Evolutionary conservation across 2,329 filamentous ascomycete species (phyloP).

Genomic region (Fusarium sp.): DNA sequence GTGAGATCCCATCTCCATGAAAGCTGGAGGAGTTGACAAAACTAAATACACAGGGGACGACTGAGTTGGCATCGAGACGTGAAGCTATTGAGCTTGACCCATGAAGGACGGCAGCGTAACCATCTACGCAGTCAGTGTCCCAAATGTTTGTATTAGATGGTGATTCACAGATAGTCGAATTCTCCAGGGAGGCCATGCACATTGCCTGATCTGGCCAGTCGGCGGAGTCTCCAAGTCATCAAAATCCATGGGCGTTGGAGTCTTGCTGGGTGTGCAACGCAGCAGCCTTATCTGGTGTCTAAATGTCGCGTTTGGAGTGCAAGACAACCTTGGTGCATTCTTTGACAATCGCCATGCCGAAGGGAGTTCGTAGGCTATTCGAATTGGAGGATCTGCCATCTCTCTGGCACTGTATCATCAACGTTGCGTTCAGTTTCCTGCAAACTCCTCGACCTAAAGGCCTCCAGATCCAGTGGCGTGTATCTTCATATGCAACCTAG

Average conservation of each 20-base stretch:
- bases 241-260: background rate
- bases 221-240: background rate
- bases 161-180: background rate
- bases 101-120: too few species aligned
- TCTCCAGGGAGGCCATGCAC: too few species aligned
- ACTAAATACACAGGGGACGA: background rate
- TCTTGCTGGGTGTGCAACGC: background rate
- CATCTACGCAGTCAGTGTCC: background rate
- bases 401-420: background rate
- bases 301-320: background rate
- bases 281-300: background rate
- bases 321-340: background rate
- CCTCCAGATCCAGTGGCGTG: background rate
- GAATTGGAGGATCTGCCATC: accelerated
- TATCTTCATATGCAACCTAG: accelerated
- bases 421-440: background rate
- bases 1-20: background rate
- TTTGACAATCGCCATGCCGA: background rate
- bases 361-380: accelerated
- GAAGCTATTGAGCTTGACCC: background rate
- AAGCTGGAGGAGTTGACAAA: background rate
- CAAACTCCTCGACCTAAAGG: background rate
- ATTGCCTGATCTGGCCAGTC: background rate
- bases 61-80: background rate
- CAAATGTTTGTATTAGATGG: background rate